Percentiles rank a stretch among this genome's conserved stretches.
Evolutionary conservation across 1,284 basidiomycete species (phyloP).

Genomic region (Xerocomus amazonicus): DNA sequence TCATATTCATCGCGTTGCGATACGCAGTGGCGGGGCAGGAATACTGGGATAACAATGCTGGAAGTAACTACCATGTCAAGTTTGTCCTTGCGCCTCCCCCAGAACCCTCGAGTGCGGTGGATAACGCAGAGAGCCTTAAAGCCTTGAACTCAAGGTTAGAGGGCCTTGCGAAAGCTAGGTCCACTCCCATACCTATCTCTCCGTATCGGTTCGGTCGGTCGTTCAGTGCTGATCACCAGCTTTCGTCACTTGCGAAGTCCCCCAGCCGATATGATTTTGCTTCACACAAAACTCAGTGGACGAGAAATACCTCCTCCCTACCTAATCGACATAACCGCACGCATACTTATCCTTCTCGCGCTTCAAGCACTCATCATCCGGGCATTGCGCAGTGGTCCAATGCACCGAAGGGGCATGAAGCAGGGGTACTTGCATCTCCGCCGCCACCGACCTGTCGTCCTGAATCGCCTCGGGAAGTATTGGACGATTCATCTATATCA

Average conservation of each 20-base stretch:
- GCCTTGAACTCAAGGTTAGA: slow-evolving; percentile 55
- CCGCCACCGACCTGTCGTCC: slow-evolving; percentile 15
- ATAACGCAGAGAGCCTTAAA: slow-evolving; percentile 33
- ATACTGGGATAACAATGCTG: slow-evolving; percentile 91
- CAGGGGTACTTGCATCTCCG: not conserved
- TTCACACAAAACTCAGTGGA: slow-evolving; percentile 46
- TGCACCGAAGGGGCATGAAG: slow-evolving; percentile 2
- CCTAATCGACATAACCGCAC: slow-evolving; percentile 31
- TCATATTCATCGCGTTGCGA: slow-evolving; percentile 76
- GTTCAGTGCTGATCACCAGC: slow-evolving; percentile 25
- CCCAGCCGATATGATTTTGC: slow-evolving; percentile 56
- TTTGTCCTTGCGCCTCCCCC: slow-evolving; percentile 39
- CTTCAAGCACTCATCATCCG: slow-evolving; percentile 19
- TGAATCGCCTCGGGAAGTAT: slow-evolving; percentile 42
- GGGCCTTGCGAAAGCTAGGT: slow-evolving; percentile 46
- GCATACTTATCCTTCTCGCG: slow-evolving; percentile 37
- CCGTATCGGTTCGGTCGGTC: slow-evolving; percentile 19
- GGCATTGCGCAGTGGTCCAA: slow-evolving; percentile 39
- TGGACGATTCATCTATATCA: slow-evolving; percentile 8
- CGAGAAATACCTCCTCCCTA: slow-evolving; percentile 20
- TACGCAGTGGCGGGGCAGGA: slow-evolving; percentile 72
- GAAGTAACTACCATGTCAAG: slow-evolving; percentile 73
- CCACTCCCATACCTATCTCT: slow-evolving; percentile 27
- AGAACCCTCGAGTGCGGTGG: slow-evolving; percentile 16
- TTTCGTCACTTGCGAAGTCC: slow-evolving; percentile 29